Evolutionary conservation across 2,329 filamentous ascomycete genomes (phyloP).

Genomic region (Venturia effusa): DNA sequence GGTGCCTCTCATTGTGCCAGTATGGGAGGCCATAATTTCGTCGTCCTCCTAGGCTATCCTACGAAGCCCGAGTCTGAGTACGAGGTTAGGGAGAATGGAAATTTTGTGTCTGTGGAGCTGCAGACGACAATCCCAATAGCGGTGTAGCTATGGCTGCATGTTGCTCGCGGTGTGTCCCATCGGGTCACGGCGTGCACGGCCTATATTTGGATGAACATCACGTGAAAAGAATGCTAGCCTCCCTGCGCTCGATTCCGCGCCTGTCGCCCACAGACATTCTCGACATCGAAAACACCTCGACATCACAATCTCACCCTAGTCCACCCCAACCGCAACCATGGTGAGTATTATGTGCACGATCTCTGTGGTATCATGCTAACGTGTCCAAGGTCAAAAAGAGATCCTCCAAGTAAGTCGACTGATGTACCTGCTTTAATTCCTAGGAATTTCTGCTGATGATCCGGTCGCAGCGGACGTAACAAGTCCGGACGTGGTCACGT

Average conservation of each 20-base stretch:
- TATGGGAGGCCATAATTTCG: constrained; percentile 15
- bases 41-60: background rate
- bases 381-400: constrained; percentile 66
- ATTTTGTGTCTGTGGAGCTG: background rate
- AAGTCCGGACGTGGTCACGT: constrained; percentile 72
- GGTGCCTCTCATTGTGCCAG: constrained; percentile 59
- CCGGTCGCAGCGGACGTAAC: constrained; percentile 73
- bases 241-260: background rate
- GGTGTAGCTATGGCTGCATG: background rate
- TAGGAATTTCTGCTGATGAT: constrained; percentile 19
- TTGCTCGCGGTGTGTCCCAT: no score
- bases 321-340: background rate
- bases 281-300: background rate
- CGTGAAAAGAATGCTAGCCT: background rate
- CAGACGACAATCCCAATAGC: background rate
- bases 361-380: constrained; percentile 13
- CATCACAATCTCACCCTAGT: background rate
- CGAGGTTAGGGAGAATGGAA: background rate
- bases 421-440: constrained; percentile 7
- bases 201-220: background rate
- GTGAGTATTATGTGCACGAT: background rate
- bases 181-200: no score
- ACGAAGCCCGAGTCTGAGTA: background rate
- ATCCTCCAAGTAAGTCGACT: constrained; percentile 50
- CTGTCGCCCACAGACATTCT: background rate